Percentiles rank a stretch among this genome's conserved stretches.
phyloP scores from a whole-genome alignment of 805 yeast genomes.

The Ogataea pini region DNA sequence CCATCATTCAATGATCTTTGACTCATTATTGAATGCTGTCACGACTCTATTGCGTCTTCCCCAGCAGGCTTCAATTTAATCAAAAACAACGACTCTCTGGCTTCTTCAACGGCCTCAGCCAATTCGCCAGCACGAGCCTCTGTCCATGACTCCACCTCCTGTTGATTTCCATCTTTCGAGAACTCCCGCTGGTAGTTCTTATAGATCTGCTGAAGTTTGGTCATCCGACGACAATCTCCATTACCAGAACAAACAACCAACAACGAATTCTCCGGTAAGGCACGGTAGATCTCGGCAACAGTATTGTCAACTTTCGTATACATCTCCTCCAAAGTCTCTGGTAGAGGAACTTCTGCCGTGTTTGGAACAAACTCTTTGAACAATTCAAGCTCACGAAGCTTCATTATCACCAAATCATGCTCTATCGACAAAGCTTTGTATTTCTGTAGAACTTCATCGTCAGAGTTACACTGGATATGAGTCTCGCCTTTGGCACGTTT shows the following conservation, averaged over 20 bases:
- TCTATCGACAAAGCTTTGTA: constrained; percentile 39
- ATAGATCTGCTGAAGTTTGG: constrained; percentile 45
- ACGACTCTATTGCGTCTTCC: not conserved
- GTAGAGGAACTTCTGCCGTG: constrained; percentile 2
- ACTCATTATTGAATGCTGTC: too few species aligned
- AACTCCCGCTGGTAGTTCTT: constrained; percentile 41
- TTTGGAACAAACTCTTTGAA: constrained; percentile 32
- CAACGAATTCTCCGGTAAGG: constrained; percentile 58
- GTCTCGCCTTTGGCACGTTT: constrained; percentile 28
- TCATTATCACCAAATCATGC: constrained; percentile 52
- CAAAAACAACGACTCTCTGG: constrained; percentile 63
- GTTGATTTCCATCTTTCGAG: constrained; percentile 44
- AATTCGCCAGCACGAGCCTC: constrained; percentile 49
- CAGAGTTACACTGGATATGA: constrained; percentile 50
- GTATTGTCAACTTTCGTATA: constrained; percentile 43
- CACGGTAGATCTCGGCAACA: constrained; percentile 48
- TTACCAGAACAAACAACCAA: constrained; percentile 63
- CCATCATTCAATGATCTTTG: too few species aligned
- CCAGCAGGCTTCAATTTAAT: constrained; percentile 37
- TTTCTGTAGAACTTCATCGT: constrained; percentile 56
- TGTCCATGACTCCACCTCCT: constrained; percentile 46
- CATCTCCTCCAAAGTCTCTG: constrained; percentile 15
- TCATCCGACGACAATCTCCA: constrained; percentile 57
- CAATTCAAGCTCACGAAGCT: constrained; percentile 60
- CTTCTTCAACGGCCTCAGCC: constrained; percentile 46